phyloP scores from a whole-genome alignment of 371 early-diverging fungal species.

The Sporodiniella umbellata region DNA sequence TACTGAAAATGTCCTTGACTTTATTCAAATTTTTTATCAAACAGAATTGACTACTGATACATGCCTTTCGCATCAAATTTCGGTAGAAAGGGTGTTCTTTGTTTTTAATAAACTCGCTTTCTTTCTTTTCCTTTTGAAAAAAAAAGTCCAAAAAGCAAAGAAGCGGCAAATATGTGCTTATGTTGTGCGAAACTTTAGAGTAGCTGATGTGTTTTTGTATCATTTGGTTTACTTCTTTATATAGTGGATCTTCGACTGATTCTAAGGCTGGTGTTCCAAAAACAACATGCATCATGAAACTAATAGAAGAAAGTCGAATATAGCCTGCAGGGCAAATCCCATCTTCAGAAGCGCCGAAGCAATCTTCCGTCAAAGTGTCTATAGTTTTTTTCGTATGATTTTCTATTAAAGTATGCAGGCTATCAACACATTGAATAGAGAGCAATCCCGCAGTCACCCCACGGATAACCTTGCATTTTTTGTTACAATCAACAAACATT shows the following conservation, averaged over 20 bases:
- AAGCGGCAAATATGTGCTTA: constrained; percentile 7
- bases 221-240: not conserved
- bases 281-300: constrained; percentile 1
- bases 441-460: too few relatives aligned
- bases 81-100: not conserved
- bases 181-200: too few relatives aligned
- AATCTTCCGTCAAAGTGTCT: too few relatives aligned
- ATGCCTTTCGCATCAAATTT: constrained; percentile 1
- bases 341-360: too few relatives aligned
- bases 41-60: constrained; percentile 1
- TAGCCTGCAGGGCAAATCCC: constrained; percentile 4
- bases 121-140: constrained; percentile 5
- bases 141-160: constrained; percentile 11
- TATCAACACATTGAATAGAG: too few relatives aligned
- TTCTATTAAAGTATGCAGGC: too few relatives aligned
- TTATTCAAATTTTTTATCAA: constrained; percentile 13
- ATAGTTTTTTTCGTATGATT: too few relatives aligned
- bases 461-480: too few relatives aligned
- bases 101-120: not conserved
- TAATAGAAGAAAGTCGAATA: constrained; percentile 3
- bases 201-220: not conserved
- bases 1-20: constrained; percentile 3
- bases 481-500: not conserved
- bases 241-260: constrained; percentile 6
- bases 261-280: constrained; percentile 4